Percentiles rank a stretch among this genome's conserved stretches.
Evolutionary conservation across 441 rosid genomes (phyloP).

Genomic region (Manihot esculenta): DNA sequence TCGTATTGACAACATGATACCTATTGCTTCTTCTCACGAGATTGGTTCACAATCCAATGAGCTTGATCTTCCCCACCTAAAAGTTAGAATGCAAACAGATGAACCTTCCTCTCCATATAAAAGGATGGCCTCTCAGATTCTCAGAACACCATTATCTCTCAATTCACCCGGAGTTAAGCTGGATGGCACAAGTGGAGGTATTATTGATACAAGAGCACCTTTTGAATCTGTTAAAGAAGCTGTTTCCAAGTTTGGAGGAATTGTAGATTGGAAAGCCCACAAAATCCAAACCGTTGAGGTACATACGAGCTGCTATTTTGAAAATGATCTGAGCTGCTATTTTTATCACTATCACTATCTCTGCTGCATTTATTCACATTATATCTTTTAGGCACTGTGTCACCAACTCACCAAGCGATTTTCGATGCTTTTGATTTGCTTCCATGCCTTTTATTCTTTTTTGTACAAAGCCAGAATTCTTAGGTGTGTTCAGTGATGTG

Average conservation of each 20-base stretch:
- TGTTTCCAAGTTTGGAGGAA: slow-evolving; percentile 94
- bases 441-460: slow-evolving; percentile 9
- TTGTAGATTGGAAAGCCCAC: slow-evolving; percentile 97
- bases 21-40: slow-evolving; percentile 34
- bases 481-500: neutral
- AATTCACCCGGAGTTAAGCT: slow-evolving; percentile 35
- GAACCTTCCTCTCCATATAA: slow-evolving; percentile 8
- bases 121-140: slow-evolving; percentile 22
- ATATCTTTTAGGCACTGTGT: neutral
- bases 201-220: slow-evolving; percentile 84
- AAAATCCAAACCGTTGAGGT: slow-evolving; percentile 80
- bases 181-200: slow-evolving; percentile 42
- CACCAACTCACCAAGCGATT: slow-evolving; percentile 5
- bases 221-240: slow-evolving; percentile 94
- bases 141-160: slow-evolving; percentile 22
- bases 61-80: slow-evolving; percentile 21
- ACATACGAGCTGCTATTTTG: slow-evolving; percentile 19
- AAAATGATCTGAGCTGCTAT: slow-evolving; percentile 14
- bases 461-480: slow-evolving; percentile 4
- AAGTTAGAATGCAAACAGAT: slow-evolving; percentile 16
- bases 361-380: slow-evolving; percentile 14
- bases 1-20: slow-evolving; percentile 34
- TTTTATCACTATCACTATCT: slow-evolving; percentile 7
- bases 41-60: slow-evolving; percentile 22
- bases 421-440: neutral